phyloP scores from a whole-genome alignment of 768 basidiomycete species.

The Cyathus striatus region DNA sequence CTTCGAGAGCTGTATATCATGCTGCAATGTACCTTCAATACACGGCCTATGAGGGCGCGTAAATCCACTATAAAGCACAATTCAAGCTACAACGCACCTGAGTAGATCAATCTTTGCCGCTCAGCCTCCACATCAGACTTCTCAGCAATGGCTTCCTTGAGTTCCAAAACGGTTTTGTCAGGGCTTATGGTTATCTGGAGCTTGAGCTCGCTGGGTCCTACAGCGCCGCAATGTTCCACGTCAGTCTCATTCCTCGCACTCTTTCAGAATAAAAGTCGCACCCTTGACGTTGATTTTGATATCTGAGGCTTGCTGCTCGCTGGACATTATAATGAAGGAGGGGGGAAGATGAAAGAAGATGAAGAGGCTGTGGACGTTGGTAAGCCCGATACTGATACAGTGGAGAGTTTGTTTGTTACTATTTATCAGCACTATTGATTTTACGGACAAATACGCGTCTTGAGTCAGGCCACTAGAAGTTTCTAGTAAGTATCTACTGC shows the following conservation, averaged over 20 bases:
- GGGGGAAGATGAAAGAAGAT: not conserved
- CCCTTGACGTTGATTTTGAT: conserved; percentile 72
- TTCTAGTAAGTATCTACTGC: too few species aligned
- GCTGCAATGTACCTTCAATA: conserved; percentile 52
- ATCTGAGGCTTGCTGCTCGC: conserved; percentile 36
- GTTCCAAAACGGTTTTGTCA: conserved; percentile 82
- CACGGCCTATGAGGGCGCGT: conserved; percentile 46
- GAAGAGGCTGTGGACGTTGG: too few species aligned
- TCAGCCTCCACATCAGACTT: conserved; percentile 85
- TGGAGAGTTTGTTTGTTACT: too few species aligned
- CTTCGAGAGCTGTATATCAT: conserved; percentile 5
- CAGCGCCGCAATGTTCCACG: too few species aligned
- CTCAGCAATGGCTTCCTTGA: conserved; percentile 85
- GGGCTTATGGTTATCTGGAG: conserved; percentile 78
- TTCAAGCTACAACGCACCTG: conserved; percentile 45
- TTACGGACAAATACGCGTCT: too few species aligned
- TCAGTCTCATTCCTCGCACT: too few species aligned
- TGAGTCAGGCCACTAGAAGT: too few species aligned
- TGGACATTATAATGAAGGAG: conserved; percentile 35
- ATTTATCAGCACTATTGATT: too few species aligned
- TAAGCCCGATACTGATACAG: too few species aligned
- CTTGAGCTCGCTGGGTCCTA: conserved; percentile 91
- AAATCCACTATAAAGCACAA: not conserved
- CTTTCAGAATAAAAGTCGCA: conserved; percentile 13
- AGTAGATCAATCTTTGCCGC: conserved; percentile 88